Base-by-base conservation (phyloP, 495 filamentous ascomycete genomes). In the Hypoxylon trugodes region DNA sequence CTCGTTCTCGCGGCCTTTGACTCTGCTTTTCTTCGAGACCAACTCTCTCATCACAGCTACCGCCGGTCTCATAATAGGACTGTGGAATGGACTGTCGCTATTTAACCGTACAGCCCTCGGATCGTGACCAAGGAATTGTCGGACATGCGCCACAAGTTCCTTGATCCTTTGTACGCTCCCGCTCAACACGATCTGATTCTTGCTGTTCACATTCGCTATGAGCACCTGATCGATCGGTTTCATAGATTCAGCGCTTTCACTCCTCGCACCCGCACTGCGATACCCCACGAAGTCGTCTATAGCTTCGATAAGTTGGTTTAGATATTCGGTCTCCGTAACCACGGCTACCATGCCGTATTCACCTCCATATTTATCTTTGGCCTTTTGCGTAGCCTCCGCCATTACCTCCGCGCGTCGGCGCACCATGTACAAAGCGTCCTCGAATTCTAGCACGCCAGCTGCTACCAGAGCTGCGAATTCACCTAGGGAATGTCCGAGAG, bases 311-410 rank as follows among this genome's bases (percentile, higher is more conserved):
- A 98, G 76, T 5, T 77, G 65, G 6, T 78, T 74, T 26, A 98
- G 77, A 68, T 89, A 89, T 45, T 85, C 82, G 6, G 89, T 85
- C 68, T 97, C 92, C 59, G 91, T 96, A 2, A 98, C 86, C 6
- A 97, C 76, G 7, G 95, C 95, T 15, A 96, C 87, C 95, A 98
- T 98, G 45, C 95, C 95, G 62, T 95, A 91, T 61, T 90, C 88
- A 21, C 89, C 90, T 45, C 86, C 89, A 37, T 84, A 84, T 59
- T 82, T 74, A 46, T 85, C 76, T 8, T 81, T 75, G 7, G 90
- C 89, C 16, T 83, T 73, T 48, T 74, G 75, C 3, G 91, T 90
- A 68, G 90, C 93, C 33, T 84, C 80, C 1, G 90, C 87, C 93
- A 98, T 96, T 22, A 87, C 84, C 72, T 94, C 90, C 28, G 91